Base-by-base conservation (phyloP, 192 early-diverging fungal species). In the Martensiomyces pterosporus region DNA sequence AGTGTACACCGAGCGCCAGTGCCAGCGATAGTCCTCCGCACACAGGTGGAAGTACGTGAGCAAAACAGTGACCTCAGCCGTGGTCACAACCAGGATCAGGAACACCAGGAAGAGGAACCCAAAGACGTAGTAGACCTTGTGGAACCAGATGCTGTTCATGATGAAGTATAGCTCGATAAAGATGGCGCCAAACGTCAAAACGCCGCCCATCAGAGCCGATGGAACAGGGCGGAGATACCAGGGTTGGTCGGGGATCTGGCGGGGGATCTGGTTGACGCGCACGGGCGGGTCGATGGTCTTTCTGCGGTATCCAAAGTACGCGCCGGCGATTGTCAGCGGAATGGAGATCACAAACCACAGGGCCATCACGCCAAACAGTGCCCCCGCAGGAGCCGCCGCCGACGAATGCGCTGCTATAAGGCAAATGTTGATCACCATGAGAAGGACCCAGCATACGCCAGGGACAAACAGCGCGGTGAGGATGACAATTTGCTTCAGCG, bases 91-190 rank as follows among this genome's bases (percentile, higher is more conserved):
- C 47, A 97, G 75, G 38, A 97, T 85, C 19, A 85, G 56, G 68
- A 92, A 93, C 4, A 94, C 90, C 42, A 92, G 54, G 76, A 93
- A 82, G 57, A 93, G 64, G 76, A 96, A 93, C 0, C 93, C 91
- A 81, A 91, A 92, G 46, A 93, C 84, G 57, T 94, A 93, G 75
- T 94, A 98, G 18, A 91, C 83, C 57, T 86, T 84, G 79, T 89
- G 86, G 78, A 84, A 85, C 91, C 91, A 94, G 38, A 96, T 92
- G 36, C 84, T 87, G 69, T 89, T 88, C 78, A 96, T 88, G 48
- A 98, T 88, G 71, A 92, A 98, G 75, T 94, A 95, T 37, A 96
- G 78, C 79, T 98, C 94, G 54, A 96, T 91, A 53, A 96, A 98
- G 41, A 96, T 89, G 17, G 91, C 84, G 3, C 83, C 89, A 60